Conservation (phyloP, 1,284 basidiomycete species). For the Sporisorium graminicola region DNA sequence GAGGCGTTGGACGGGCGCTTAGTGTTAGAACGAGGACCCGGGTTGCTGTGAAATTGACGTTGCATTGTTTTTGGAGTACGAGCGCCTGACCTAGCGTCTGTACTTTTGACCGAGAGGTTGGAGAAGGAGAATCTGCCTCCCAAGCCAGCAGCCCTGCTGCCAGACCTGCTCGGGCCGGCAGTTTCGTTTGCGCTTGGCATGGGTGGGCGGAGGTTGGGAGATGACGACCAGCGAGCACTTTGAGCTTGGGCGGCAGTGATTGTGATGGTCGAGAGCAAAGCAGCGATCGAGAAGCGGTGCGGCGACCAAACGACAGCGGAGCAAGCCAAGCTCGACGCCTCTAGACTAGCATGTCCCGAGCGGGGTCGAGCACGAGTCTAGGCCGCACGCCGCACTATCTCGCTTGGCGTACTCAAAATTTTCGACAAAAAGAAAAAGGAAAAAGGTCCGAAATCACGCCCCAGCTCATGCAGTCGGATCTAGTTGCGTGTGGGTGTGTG, state of each 20-base stretch:
- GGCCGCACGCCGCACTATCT: too few species aligned
- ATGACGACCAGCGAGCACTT: neutral
- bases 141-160: conserved; percentile 26
- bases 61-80: conserved; percentile 28
- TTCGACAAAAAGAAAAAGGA: too few species aligned
- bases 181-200: conserved; percentile 15
- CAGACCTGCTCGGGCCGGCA: conserved; percentile 33
- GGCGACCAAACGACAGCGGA: neutral
- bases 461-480: too few species aligned
- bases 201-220: neutral
- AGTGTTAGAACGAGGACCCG: conserved; percentile 14
- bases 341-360: neutral
- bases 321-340: neutral
- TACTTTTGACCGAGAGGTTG: conserved; percentile 43
- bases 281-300: neutral
- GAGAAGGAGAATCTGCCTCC: conserved; percentile 48
- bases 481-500: too few species aligned
- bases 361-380: neutral
- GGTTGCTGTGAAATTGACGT: conserved; percentile 27
- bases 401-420: too few species aligned
- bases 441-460: too few species aligned
- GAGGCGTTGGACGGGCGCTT: conserved; percentile 19
- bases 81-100: conserved; percentile 21
- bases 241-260: neutral
- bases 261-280: conserved; percentile 1